Evolutionary conservation across 129 eudicot species (phyloP).

Genomic region (Flaveria bidentis): DNA sequence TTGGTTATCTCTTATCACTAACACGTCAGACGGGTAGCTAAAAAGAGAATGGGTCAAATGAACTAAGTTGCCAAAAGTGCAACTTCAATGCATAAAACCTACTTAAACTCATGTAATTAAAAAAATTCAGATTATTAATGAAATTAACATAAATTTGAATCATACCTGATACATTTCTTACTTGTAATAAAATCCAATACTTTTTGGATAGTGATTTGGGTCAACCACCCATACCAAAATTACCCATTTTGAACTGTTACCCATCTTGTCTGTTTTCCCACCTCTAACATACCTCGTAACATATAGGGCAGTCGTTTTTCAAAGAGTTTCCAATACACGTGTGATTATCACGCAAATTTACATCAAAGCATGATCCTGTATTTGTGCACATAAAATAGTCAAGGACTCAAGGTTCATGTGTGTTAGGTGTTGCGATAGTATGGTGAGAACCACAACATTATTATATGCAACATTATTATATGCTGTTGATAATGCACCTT

Average conservation of each 20-base stretch:
- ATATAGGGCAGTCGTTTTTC: constrained; percentile 88
- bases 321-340: constrained; percentile 71
- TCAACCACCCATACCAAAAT: background rate
- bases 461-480: background rate
- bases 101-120: background rate
- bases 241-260: background rate
- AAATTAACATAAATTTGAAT: background rate
- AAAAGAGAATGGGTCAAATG: background rate
- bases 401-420: constrained; percentile 11
- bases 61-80: background rate
- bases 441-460: background rate
- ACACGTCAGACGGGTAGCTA: background rate
- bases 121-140: background rate
- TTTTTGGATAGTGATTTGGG: background rate
- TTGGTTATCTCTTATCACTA: background rate
- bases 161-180: background rate
- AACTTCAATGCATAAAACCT: background rate
- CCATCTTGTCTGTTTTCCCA: background rate
- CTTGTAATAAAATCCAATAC: background rate
- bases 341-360: constrained; percentile 59
- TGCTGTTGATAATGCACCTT: background rate
- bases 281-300: constrained; percentile 72
- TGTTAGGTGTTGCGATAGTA: background rate
- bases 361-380: constrained; percentile 79
- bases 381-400: constrained; percentile 17